Percentiles rank a stretch among this genome's conserved stretches.
Evolutionary conservation across 2,329 filamentous ascomycete genomes (phyloP).

Genomic region (Beauveria caledonica): DNA sequence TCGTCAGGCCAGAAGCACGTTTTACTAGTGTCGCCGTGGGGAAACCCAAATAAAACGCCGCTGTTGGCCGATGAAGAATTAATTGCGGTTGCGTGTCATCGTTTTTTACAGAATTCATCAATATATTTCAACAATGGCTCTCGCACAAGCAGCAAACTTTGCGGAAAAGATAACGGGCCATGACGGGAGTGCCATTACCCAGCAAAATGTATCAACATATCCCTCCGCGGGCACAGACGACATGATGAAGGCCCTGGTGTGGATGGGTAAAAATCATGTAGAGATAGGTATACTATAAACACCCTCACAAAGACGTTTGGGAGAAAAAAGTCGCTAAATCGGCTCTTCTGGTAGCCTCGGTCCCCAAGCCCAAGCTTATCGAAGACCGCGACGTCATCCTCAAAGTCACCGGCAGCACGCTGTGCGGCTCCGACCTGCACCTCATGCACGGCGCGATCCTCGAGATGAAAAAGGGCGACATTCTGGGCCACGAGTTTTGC

Average conservation of each 20-base stretch:
- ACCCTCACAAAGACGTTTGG: not conserved
- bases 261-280: slow-evolving; percentile 76
- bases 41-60: not conserved
- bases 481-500: slow-evolving; percentile 57
- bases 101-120: not conserved
- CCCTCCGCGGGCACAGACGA: slow-evolving; percentile 50
- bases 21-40: not conserved
- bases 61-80: no score
- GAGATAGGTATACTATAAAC: slow-evolving; percentile 42
- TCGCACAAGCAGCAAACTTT: slow-evolving; percentile 58
- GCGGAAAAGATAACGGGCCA: slow-evolving; percentile 63
- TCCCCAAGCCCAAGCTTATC: slow-evolving; percentile 61
- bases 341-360: slow-evolving; percentile 38
- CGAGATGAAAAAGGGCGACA: slow-evolving; percentile 55
- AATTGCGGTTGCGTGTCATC: not conserved
- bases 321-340: not conserved
- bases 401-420: slow-evolving; percentile 59
- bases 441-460: slow-evolving; percentile 48
- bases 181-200: slow-evolving; percentile 52
- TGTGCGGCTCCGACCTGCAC: slow-evolving; percentile 53
- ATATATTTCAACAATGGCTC: slow-evolving; percentile 35
- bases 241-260: slow-evolving; percentile 72
- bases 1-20: not conserved
- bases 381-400: slow-evolving; percentile 72
- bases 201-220: slow-evolving; percentile 52